Percentiles rank a stretch among this genome's conserved stretches.
Evolutionary conservation across 805 yeast genomes (phyloP).

Genomic region (Ogataea saltuana): DNA sequence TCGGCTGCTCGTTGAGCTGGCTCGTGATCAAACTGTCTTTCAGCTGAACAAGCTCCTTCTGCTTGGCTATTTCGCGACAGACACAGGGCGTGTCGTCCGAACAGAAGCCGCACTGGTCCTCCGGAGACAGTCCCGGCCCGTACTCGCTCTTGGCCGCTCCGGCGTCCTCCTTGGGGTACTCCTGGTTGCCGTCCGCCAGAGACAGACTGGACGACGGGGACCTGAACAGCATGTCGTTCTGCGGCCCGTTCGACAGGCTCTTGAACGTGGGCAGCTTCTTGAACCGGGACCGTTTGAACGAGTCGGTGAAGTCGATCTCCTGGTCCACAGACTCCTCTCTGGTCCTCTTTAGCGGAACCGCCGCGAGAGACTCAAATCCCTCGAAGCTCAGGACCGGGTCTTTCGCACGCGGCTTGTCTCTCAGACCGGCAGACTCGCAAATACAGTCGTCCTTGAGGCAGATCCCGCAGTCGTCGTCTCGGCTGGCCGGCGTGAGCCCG

Average conservation of each 20-base stretch:
- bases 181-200: conserved; percentile 19
- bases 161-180: conserved; percentile 17
- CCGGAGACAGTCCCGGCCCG: conserved; percentile 43
- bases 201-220: conserved; percentile 25
- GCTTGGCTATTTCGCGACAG: conserved; percentile 75
- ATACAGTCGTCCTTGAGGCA: conserved; percentile 69
- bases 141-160: conserved; percentile 34
- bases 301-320: conserved; percentile 61
- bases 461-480: conserved; percentile 53
- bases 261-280: conserved; percentile 27
- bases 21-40: conserved; percentile 25
- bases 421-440: conserved; percentile 56
- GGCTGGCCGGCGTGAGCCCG: too few relatives aligned
- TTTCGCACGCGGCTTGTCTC: conserved; percentile 20
- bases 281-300: conserved; percentile 35
- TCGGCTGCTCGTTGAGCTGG: conserved; percentile 17
- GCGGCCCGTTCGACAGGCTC: conserved; percentile 21
- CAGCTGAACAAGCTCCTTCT: conserved; percentile 34
- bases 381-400: conserved; percentile 15
- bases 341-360: conserved; percentile 57
- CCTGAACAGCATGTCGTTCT: conserved; percentile 28
- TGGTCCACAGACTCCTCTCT: conserved; percentile 23
- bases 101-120: conserved; percentile 90
- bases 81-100: conserved; percentile 91
- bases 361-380: conserved; percentile 58